Evolutionary conservation across 1,284 basidiomycete genomes (phyloP), one percentile per base, ranked within the genome.

Genomic region (Pyrrhoderma noxium): DNA sequence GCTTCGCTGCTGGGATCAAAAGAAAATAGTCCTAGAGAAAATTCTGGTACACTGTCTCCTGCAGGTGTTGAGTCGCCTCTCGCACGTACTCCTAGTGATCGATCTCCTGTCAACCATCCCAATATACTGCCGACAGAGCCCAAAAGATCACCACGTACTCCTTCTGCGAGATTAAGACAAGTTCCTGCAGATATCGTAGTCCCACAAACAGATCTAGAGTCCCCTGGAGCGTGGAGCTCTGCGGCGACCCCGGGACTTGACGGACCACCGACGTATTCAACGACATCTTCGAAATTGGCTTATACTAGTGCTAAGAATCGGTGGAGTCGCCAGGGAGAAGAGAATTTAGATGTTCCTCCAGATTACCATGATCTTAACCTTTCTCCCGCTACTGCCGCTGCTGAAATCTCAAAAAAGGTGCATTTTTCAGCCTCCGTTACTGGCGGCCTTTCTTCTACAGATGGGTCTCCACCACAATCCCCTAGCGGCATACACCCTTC

Each of bases 211-310:
- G 50, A 45, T 9, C 13, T 42, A 0, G 58, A 65, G 39, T 76
- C 71, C n/a, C 73, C 79, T 9, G 76, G 74, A 2, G 70, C 65
- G 47, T 84, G 79, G 79, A 85, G 81, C 58, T 80, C 78, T 1
- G 70, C 73, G 3, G 80, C 82, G 11, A 84, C 80, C 1, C 80
- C 80, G 11, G 83, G 83, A 1, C 9, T 59, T 56, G 60, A 59
- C 19, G 47, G 43, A 22, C 40, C 36, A 18, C 50, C 21, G 56
- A 58, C 3, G 47, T 47, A 31, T 49, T 58, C 50, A 22, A 38
- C 43, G 34, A 45, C 22, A 48, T 25, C 53, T n/a, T 18, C 51
- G 18, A 47, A 47, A 31, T 35, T 47, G 34, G 49, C 39, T 1
- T 51, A 51, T 16, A 25, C 49, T 18, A 43, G 34, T 25, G 53